These are phyloP conservation scores for Monosporascus cannonballus DNA, from an alignment of 2,329 filamentous ascomycete species.

Conservation along the genomic window DNA sequence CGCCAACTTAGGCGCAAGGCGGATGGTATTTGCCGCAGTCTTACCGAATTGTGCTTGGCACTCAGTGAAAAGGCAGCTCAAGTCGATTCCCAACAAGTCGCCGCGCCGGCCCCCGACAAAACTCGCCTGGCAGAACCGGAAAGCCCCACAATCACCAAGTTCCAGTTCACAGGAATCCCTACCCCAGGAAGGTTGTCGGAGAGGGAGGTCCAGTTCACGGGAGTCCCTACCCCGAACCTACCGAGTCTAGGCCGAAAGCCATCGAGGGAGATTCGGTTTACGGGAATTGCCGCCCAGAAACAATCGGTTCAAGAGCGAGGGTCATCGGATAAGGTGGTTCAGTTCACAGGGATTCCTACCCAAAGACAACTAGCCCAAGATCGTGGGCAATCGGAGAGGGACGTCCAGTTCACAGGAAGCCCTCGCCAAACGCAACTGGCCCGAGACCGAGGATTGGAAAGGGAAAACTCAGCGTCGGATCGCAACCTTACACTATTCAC, in stretches of 20 bases:
- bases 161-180: conserved; percentile 15
- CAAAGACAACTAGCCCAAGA: too few relatives aligned
- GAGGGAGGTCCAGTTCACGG: conserved; percentile 21
- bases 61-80: conserved; percentile 56
- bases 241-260: conserved; percentile 8
- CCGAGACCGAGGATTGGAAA: background rate
- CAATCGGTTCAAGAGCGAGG: conserved; percentile 19
- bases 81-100: conserved; percentile 27
- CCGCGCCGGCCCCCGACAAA: conserved; percentile 18
- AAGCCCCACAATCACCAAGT: conserved; percentile 42
- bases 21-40: conserved; percentile 83
- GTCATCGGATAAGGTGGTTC: too few relatives aligned
- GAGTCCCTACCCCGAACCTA: conserved; percentile 2
- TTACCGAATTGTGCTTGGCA: conserved; percentile 88
- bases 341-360: too few relatives aligned
- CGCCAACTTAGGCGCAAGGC: conserved; percentile 84
- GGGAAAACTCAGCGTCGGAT: conserved; percentile 25
- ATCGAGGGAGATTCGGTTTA: background rate
- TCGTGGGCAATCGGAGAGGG: conserved; percentile 16
- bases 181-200: conserved; percentile 15
- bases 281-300: conserved; percentile 29
- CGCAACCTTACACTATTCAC: conserved; percentile 29
- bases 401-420: too few relatives aligned
- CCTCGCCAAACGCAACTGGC: background rate
- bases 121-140: conserved; percentile 18